Evolutionary conservation across 495 filamentous ascomycete species (phyloP), one percentile per base, ranked within the genome.

Genomic region (Penicillium simplicissimum): DNA sequence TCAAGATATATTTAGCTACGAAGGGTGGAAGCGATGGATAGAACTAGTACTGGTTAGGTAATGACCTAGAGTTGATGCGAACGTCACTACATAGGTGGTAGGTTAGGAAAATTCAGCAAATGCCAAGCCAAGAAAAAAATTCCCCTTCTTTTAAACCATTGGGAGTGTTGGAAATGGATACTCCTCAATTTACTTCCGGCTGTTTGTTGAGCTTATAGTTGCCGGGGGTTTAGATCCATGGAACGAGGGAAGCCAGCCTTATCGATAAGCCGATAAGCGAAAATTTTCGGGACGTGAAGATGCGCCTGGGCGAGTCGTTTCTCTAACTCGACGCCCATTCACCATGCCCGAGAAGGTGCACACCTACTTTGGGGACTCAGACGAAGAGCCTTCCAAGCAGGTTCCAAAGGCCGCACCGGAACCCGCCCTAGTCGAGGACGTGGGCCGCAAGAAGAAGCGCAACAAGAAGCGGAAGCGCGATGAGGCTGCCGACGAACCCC

Each of bases 301-400:
- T 34, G 49, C 25, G 37, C 19, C 36, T 40, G 36, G 5, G 10
- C 19, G 28, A 45, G 13, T 23, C 11, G 15, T 19, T 14, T 21
- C 38, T 48, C 13, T n/a, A 21, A 35, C 31, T 62, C 60, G 19
- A 38, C 38, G 42, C 58, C 45, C 60, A 54, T 45, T 33, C 58
- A 74, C 48, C 52, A 86, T 86, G 84, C 83, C 83, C 13, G 82
- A 85, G 70, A 76, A 73, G 54, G 56, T 70, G 11, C 61, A 68
- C 36, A 66, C 66, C 13, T 47, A 68, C 15, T 72, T 72, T 40
- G 65, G 58, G 11, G 65, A 63, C 40, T 68, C 61, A 4, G 67
- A 66, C 15, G 34, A 66, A 7, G 61, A 67, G 55, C 36, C 58
- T 4, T 36, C 52, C 8, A 64, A 69, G 28, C 28, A 59, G 38